Percentiles rank a stretch among this genome's conserved stretches.
These are phyloP conservation scores for Fusarium sulawesiense DNA, from an alignment of 2,329 filamentous ascomycete genomes.

Conservation along the genomic window DNA sequence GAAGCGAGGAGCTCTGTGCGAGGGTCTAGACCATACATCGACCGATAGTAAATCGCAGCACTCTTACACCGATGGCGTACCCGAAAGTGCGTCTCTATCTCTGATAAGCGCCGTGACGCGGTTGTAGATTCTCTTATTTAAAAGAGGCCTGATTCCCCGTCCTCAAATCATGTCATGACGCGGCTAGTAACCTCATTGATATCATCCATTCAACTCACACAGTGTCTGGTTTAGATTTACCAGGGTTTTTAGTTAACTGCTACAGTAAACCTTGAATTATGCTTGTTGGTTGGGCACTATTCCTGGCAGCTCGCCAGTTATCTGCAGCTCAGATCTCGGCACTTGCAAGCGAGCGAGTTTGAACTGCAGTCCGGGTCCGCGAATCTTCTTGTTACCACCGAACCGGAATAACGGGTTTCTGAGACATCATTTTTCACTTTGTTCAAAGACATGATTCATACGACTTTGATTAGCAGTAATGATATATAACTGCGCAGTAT, in stretches of 20 bases:
- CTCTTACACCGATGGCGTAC: conserved; percentile 12
- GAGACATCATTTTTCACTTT: conserved; percentile 7
- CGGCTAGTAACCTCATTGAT: conserved; percentile 11
- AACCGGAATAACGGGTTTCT: neutral
- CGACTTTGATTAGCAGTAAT: neutral
- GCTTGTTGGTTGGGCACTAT: conserved; percentile 12
- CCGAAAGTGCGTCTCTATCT: neutral
- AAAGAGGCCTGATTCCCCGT: neutral
- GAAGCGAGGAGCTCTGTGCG: conserved; percentile 8
- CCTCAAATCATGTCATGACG: conserved; percentile 25
- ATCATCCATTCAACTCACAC: conserved; percentile 12
- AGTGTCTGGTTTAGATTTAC: conserved; percentile 17
- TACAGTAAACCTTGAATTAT: conserved; percentile 20
- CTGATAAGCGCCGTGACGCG: conserved; percentile 23
- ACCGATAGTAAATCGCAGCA: neutral
- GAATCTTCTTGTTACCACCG: neutral
- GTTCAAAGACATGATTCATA: neutral
- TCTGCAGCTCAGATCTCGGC: conserved; percentile 23
- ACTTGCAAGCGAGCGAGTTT: conserved; percentile 12
- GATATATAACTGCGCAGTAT: neutral
- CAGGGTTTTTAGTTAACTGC: conserved; percentile 6
- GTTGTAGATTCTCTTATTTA: neutral
- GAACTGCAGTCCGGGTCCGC: neutral
- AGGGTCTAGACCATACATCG: conserved; percentile 30
- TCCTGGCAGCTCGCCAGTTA: conserved; percentile 11